Evolutionary conservation across 192 early-diverging fungal genomes (phyloP), one percentile per base, ranked within the genome.

Genomic region (Coemansia sp.): DNA sequence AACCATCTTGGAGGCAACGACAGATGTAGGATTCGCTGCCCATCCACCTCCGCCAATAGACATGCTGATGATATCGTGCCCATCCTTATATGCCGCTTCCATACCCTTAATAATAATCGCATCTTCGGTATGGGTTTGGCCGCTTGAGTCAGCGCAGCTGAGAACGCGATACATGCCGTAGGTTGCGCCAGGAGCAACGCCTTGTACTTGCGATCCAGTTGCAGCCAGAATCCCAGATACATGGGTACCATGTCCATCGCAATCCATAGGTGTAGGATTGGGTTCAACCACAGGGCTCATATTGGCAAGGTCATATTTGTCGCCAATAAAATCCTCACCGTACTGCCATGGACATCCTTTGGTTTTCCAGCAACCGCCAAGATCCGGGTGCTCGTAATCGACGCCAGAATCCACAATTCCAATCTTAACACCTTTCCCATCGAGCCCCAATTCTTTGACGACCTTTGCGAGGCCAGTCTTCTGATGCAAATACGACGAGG

Each of bases 351-450:
- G 79, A 55, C 83, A 87, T 8, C 79, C 79, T 16, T 65, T 44
- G 22, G 69, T 75, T 63, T 86, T 86, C 76, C 85, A 90, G 60
- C 88, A 87, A 32, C 63, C 82, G 34, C 90, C 89, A 16, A 89
- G 78, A 26, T 87, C 85, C 7, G 85, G 84, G 56, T 91, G 88
- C 8, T 22, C 76, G 60, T 88, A 88, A 61, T 88, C 86, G n/a
- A 89, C 75, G 44, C 90, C 88, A 18, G 80, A 84, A 72, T 91
- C 90, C 25, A 91, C 60, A 56, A 92, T 69, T 56, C 87, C 88
- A 44, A 92, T 81, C 34, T 81, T 82, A 56, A 92, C 59, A 9
- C 88, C 88, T 64, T 83, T 82, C 16, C 90, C 90, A 18, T 67
- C 73, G 53, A 86, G 64, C 10, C 78, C 82, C 51, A 86, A 71